phyloP scores from a whole-genome alignment of 2,329 filamentous ascomycete genomes.

The Drechslerella dactyloides region DNA sequence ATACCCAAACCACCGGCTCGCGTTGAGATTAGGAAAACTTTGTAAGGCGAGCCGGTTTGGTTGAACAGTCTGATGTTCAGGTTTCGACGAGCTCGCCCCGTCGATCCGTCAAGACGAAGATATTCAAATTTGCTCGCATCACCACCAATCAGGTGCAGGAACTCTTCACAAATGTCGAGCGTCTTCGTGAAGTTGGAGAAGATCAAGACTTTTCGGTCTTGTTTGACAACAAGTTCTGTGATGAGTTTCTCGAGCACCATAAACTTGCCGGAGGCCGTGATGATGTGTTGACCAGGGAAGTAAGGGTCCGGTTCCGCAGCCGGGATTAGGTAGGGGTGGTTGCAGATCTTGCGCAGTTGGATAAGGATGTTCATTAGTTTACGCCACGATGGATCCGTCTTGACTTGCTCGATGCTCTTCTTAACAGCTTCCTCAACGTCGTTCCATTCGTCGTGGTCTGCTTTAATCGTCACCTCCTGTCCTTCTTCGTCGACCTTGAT shows the following conservation, averaged over 20 bases:
- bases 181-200: slow-evolving; percentile 65
- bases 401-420: slow-evolving; percentile 58
- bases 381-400: slow-evolving; percentile 59
- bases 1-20: slow-evolving; percentile 66
- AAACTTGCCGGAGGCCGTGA: slow-evolving; percentile 65
- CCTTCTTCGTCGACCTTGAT: slow-evolving; percentile 57
- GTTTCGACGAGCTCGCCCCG: slow-evolving; percentile 62
- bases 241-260: slow-evolving; percentile 64
- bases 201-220: slow-evolving; percentile 65
- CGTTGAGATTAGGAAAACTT: slow-evolving; percentile 66
- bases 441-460: slow-evolving; percentile 60
- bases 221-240: slow-evolving; percentile 61
- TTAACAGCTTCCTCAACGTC: slow-evolving; percentile 60
- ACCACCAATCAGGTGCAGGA: slow-evolving; percentile 61
- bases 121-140: slow-evolving; percentile 60
- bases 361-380: slow-evolving; percentile 65
- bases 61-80: slow-evolving; percentile 65
- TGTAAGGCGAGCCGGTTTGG: slow-evolving; percentile 59
- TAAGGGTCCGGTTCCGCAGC: slow-evolving; percentile 61
- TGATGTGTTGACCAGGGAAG: slow-evolving; percentile 61
- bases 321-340: slow-evolving; percentile 64
- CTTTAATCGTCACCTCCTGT: slow-evolving; percentile 55
- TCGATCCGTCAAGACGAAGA: slow-evolving; percentile 63
- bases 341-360: slow-evolving; percentile 65
- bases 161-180: slow-evolving; percentile 64